Evolutionary conservation across 345 rosid genomes (phyloP).

Genomic region (Salix suchowensis): DNA sequence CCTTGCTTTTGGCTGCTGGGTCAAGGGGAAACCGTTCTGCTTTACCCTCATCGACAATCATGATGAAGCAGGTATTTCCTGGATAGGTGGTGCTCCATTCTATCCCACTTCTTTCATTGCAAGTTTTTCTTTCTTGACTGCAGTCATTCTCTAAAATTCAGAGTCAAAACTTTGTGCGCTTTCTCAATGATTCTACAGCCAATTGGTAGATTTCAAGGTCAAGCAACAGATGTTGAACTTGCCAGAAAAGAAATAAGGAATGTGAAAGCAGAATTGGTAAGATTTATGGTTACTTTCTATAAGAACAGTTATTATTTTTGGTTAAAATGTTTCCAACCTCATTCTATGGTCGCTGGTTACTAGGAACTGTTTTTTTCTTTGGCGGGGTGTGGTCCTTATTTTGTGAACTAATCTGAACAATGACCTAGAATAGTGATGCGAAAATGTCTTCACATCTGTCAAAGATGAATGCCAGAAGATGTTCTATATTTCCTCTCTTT

Average conservation of each 20-base stretch:
- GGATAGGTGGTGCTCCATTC: slow-evolving; percentile 7
- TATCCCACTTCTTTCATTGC: slow-evolving; percentile 1
- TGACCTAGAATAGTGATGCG: neutral
- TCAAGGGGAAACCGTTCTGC: slow-evolving; percentile 61
- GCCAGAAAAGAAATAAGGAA: slow-evolving; percentile 71
- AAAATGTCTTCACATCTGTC: neutral
- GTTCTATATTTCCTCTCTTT: neutral
- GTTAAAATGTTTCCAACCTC: too few relatives aligned
- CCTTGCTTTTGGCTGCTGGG: slow-evolving; percentile 75
- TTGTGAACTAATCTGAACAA: neutral
- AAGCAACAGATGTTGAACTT: slow-evolving; percentile 74
- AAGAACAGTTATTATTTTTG: neutral
- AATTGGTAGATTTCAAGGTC: slow-evolving; percentile 90
- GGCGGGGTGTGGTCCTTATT: neutral
- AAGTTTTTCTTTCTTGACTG: neutral
- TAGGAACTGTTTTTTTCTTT: neutral
- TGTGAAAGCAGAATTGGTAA: slow-evolving; percentile 74
- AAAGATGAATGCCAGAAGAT: neutral
- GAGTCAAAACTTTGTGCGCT: neutral
- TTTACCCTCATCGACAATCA: slow-evolving; percentile 63
- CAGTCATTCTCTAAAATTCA: neutral
- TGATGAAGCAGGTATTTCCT: slow-evolving; percentile 56
- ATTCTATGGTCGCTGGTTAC: neutral
- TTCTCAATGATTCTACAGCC: slow-evolving; percentile 55
- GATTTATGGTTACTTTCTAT: slow-evolving; percentile 15